Evolutionary conservation across 768 basidiomycete genomes (phyloP), one percentile per base, ranked within the genome.

Genomic region (Strobilomyces dryophilus): DNA sequence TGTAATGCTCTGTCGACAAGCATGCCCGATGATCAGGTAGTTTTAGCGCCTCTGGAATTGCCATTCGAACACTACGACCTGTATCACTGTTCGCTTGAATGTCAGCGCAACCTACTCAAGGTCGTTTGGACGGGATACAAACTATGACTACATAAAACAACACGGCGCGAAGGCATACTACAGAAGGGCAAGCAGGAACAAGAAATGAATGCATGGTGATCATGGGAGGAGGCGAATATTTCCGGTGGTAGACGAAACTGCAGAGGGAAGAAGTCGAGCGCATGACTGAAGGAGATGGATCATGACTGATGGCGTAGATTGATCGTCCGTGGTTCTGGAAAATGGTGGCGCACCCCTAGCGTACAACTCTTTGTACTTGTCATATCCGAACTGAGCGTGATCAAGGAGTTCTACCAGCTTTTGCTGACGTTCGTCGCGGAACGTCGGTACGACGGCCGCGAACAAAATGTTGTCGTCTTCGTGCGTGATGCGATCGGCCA

Each of bases 1-100:
- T 52, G 40, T 44, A 59, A 40, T 29, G 3, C 29, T 34, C 37
- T 49, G 39, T 54, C 40, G n/a, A 41, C 40, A 24, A 29, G 27
- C 18, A 17, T 43, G 4, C 26, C 12, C 39, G 3, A n/a, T 17
- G 17, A 20, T 14, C 39, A 9, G n/a, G 8, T 20, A 1, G 39
- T 20, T 10, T 18, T n/a, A 20, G 4, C 8, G 10, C 7, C 8
- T 2, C 5, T 2, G 8, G 39, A 20, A 7, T 10, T 10, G 11
- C 24, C 24, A 24, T 24, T 24, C 2, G 2, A 24, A 24, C 24
- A 24, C 24, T 24, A 29, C 7, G 5, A 29, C 3, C 9, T 29
- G 3, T 29, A 29, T 9, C 8, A 6, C 29, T 29, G 9, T 29
- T 29, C 9, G 29, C 9, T 3, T 6, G 29, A 29, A 1, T 6